Evolutionary conservation across 2,329 filamentous ascomycete species (phyloP).

Genomic region (Verticillium tricorpus): DNA sequence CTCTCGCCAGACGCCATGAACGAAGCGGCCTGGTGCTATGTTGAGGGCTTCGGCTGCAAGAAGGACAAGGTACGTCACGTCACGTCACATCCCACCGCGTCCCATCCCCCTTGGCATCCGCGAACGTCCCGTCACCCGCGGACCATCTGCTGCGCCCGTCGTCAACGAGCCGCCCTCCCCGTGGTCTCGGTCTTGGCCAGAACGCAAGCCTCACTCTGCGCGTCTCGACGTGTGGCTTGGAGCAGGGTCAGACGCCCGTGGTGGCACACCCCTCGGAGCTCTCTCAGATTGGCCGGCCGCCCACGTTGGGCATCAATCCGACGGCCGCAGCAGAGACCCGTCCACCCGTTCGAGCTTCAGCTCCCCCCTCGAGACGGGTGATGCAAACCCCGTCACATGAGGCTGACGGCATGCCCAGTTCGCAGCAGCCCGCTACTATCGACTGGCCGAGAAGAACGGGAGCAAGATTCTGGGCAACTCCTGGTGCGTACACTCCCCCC

Average conservation of each 20-base stretch:
- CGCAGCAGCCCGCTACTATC: constrained; percentile 83
- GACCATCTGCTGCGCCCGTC: not conserved
- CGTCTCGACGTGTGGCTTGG: not conserved
- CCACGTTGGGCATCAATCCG: not conserved
- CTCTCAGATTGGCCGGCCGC: not conserved
- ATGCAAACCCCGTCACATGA: constrained; percentile 32
- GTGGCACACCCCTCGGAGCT: not conserved
- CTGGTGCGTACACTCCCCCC: constrained; percentile 62
- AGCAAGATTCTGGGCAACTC: constrained; percentile 90
- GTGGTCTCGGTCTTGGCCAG: not conserved
- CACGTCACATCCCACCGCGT: not conserved
- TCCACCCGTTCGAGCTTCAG: not conserved
- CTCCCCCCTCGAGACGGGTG: not conserved
- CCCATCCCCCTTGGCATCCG: not conserved
- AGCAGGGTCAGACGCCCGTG: not conserved
- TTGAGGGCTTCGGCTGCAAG: constrained; percentile 93
- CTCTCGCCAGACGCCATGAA: constrained; percentile 80
- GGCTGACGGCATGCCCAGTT: constrained; percentile 57
- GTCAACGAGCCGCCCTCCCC: not conserved
- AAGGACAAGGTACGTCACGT: constrained; percentile 91
- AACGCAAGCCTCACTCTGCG: not conserved
- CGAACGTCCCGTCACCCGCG: not conserved
- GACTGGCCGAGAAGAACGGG: constrained; percentile 82
- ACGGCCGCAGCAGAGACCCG: not conserved
- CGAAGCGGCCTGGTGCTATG: constrained; percentile 91